Percentiles rank a stretch among this genome's conserved stretches.
Conservation (phyloP, 345 rosid genomes). For the Eucalyptus cloeziana region DNA sequence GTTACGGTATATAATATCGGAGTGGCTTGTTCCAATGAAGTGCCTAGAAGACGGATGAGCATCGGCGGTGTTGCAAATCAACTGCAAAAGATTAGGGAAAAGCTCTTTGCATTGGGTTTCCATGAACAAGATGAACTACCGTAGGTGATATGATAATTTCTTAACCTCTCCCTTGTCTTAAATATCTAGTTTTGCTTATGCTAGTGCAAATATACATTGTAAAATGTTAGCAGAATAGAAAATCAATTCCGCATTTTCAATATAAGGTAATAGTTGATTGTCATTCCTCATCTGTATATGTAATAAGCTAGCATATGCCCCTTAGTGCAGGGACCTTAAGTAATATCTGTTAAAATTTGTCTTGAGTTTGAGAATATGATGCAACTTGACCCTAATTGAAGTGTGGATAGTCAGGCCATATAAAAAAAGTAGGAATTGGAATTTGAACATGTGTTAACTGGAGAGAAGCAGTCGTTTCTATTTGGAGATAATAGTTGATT, state of each 20-base stretch:
- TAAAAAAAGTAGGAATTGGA: neutral
- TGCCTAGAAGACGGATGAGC: too few relatives aligned
- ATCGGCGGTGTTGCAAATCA: neutral
- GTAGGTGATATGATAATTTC: neutral
- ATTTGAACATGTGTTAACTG: fast-evolving
- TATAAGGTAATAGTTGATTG: too few relatives aligned
- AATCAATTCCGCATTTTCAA: too few relatives aligned
- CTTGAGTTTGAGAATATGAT: too few relatives aligned
- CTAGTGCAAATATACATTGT: too few relatives aligned
- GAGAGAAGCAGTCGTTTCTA: neutral
- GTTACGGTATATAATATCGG: neutral
- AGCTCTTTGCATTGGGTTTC: neutral
- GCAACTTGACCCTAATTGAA: too few relatives aligned
- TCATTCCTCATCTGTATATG: too few relatives aligned
- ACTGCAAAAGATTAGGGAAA: neutral
- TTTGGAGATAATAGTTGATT: neutral
- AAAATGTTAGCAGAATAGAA: too few relatives aligned
- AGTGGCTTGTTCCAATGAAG: neutral
- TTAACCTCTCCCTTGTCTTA: neutral
- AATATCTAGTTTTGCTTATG: too few relatives aligned
- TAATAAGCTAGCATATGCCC: too few relatives aligned
- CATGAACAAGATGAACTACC: neutral
- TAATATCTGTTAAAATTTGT: too few relatives aligned
- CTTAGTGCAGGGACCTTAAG: too few relatives aligned
- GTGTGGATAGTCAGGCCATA: neutral